phyloP scores from a whole-genome alignment of 805 yeast genomes.

The Pichia membranifaciens region DNA sequence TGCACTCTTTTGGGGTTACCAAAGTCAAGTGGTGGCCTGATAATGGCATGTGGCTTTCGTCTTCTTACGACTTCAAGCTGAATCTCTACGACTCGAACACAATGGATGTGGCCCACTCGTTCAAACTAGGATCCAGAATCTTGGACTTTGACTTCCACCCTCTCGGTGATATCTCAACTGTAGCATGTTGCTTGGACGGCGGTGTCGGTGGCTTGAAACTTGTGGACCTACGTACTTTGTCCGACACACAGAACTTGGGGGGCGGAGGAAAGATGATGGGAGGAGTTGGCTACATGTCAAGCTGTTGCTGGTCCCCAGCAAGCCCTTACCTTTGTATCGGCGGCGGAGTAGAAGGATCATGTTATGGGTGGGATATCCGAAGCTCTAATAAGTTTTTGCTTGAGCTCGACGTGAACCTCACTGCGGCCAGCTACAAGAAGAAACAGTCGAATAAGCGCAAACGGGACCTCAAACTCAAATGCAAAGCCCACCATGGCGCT shows the following conservation, averaged over 20 bases:
- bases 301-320: conserved; percentile 60
- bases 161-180: conserved; percentile 41
- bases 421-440: conserved; percentile 18
- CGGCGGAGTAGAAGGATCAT: conserved; percentile 78
- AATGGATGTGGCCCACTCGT: conserved; percentile 60
- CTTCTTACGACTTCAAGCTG: conserved; percentile 72
- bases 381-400: conserved; percentile 58
- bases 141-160: conserved; percentile 61
- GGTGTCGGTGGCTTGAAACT: conserved; percentile 39
- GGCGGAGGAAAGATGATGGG: conserved; percentile 28
- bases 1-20: conserved; percentile 71
- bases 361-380: conserved; percentile 82
- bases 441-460: not conserved
- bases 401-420: conserved; percentile 46
- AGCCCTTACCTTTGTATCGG: conserved; percentile 58
- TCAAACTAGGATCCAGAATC: conserved; percentile 56
- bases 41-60: conserved; percentile 76
- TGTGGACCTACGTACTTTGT: conserved; percentile 65
- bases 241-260: conserved; percentile 63
- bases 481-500: conserved; percentile 69
- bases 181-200: conserved; percentile 70
- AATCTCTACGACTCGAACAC: conserved; percentile 76
- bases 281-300: conserved; percentile 27
- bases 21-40: conserved; percentile 88
- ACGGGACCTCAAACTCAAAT: conserved; percentile 5